Percentiles rank a stretch among this genome's conserved stretches.
Conservation (phyloP, 2,329 filamentous ascomycete species). For the Penicillium sp. region DNA sequence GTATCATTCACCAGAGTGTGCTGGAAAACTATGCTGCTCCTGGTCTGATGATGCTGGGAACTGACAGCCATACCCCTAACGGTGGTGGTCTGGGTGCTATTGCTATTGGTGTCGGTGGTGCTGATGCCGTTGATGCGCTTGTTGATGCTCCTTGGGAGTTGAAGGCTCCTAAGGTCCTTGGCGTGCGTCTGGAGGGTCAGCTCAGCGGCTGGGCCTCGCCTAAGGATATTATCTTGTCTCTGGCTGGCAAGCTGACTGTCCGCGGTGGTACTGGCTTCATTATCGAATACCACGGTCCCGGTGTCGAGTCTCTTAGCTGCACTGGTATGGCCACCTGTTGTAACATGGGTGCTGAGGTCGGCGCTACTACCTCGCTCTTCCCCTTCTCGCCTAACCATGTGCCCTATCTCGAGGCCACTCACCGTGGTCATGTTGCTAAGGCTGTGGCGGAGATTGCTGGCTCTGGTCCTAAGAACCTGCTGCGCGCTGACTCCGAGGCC, state of each 20-base stretch:
- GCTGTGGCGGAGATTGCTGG: constrained; percentile 82
- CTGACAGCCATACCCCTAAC: constrained; percentile 97
- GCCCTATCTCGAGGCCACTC: constrained; percentile 90
- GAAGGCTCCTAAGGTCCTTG: constrained; percentile 96
- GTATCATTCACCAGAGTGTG: constrained; percentile 97
- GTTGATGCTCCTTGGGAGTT: constrained; percentile 96
- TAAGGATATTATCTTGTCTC: constrained; percentile 97
- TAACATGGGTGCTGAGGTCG: constrained; percentile 69
- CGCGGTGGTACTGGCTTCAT: constrained; percentile 97
- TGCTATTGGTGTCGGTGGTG: constrained; percentile 95
- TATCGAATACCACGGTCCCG: constrained; percentile 62
- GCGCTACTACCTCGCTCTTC: constrained; percentile 88
- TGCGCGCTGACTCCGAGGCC: constrained; percentile 84
- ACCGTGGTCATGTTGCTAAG: constrained; percentile 87
- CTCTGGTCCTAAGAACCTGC: constrained; percentile 56
- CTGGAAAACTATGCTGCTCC: constrained; percentile 98
- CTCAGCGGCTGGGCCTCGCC: constrained; percentile 90
- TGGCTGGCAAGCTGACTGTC: constrained; percentile 94
- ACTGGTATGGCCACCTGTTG: constrained; percentile 88
- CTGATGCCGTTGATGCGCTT: constrained; percentile 98
- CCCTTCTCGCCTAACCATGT: constrained; percentile 98
- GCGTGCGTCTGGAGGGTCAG: constrained; percentile 90
- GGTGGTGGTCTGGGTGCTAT: constrained; percentile 94
- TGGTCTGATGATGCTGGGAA: constrained; percentile 97
- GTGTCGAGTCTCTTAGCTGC: constrained; percentile 72